phyloP scores from a whole-genome alignment of 192 early-diverging fungal species.

The Helicostylum pulchrum region DNA sequence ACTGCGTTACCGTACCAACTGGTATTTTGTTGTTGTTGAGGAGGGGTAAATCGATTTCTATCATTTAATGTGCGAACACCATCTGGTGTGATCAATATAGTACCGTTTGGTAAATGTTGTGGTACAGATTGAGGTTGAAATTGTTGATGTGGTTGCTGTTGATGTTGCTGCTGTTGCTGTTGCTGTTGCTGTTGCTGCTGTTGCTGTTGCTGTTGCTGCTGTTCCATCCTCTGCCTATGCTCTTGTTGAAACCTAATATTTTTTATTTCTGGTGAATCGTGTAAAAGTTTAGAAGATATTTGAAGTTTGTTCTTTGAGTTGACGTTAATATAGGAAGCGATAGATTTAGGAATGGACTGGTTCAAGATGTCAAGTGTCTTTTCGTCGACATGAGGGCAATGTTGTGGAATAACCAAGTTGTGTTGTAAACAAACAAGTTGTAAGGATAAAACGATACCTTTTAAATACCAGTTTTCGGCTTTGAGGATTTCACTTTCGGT shows the following conservation, averaged over 20 bases:
- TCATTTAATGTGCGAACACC: too few species aligned
- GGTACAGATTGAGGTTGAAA: too few species aligned
- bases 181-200: not conserved
- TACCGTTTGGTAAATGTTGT: too few species aligned
- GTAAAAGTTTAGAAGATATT: not conserved
- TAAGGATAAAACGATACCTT: constrained; percentile 43
- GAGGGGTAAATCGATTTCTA: too few species aligned
- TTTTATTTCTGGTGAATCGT: not conserved
- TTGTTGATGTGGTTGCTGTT: not conserved
- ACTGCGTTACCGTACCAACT: too few species aligned
- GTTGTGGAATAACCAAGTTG: constrained; percentile 30
- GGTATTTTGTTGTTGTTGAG: too few species aligned
- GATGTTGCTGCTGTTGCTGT: not conserved
- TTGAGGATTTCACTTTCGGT: constrained; percentile 39
- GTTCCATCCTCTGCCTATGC: not conserved
- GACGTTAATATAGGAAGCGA: constrained; percentile 23
- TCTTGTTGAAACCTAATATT: not conserved
- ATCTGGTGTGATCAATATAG: too few species aligned
- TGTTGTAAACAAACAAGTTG: constrained; percentile 31
- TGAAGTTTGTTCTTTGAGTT: constrained; percentile 28
- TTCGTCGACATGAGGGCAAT: constrained; percentile 28
- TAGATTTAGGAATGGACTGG: constrained; percentile 19
- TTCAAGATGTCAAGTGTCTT: constrained; percentile 15
- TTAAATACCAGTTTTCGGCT: constrained; percentile 48
- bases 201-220: not conserved